phyloP scores from a whole-genome alignment of 2,329 filamentous ascomycete species.

The Botrytis paeoniae region DNA sequence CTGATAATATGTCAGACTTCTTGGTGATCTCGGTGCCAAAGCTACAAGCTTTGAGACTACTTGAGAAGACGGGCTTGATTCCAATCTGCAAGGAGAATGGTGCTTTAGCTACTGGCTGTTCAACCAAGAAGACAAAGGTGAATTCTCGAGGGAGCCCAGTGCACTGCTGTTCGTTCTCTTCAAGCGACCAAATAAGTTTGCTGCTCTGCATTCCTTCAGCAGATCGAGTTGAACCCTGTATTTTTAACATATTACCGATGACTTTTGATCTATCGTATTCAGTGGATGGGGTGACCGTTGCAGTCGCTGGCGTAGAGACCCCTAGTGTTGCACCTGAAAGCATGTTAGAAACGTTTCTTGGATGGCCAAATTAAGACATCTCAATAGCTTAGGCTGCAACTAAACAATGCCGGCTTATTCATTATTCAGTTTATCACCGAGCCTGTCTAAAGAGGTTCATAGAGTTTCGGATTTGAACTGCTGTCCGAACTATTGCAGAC shows the following conservation, averaged over 20 bases:
- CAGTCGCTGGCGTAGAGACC: conserved; percentile 10
- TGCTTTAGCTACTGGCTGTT: conserved; percentile 15
- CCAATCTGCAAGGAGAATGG: conserved; percentile 15
- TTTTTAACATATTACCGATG: conserved; percentile 15
- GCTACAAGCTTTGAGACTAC: background rate
- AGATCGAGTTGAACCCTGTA: conserved; percentile 18
- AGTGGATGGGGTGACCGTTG: conserved; percentile 12
- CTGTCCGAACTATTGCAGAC: background rate
- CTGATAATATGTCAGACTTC: background rate
- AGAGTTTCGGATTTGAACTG: background rate
- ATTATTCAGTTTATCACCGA: background rate
- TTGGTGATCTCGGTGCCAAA: background rate
- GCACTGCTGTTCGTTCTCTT: conserved; percentile 18
- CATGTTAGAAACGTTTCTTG: background rate
- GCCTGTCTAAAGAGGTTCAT: background rate
- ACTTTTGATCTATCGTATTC: conserved; percentile 15
- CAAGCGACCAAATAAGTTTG: conserved; percentile 16
- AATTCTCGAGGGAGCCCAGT: conserved; percentile 18
- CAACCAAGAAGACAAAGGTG: conserved; percentile 17
- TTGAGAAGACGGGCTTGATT: conserved; percentile 9
- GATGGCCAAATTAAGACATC: background rate
- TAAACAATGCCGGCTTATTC: background rate
- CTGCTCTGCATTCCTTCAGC: conserved; percentile 13
- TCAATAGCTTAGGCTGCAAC: background rate
- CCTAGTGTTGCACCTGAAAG: conserved; percentile 3